Conservation (phyloP, 306 rosid species). For the Phaseolus lunatus region DNA sequence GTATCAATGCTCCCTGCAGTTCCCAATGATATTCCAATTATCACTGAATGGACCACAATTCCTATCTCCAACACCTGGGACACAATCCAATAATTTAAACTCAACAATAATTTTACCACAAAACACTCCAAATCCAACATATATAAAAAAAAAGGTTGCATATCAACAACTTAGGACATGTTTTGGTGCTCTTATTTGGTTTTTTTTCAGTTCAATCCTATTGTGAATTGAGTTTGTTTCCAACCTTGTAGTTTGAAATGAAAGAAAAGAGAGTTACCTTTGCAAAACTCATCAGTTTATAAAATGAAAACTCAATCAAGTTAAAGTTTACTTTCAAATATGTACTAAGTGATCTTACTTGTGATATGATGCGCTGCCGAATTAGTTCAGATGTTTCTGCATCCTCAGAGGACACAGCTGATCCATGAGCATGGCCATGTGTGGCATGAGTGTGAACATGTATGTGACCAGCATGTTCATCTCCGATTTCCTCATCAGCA, state of each 20-base stretch:
- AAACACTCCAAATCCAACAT: not conserved
- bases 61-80: conserved; percentile 79
- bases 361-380: conserved; percentile 79
- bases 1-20: conserved; percentile 58
- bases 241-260: not conserved
- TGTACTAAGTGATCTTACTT: conserved; percentile 51
- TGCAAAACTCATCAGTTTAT: not conserved
- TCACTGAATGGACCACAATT: conserved; percentile 86
- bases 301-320: not conserved
- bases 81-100: not conserved
- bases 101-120: not conserved
- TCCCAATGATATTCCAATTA: conserved; percentile 79
- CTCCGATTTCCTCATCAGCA: conserved; percentile 57
- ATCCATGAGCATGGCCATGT: conserved; percentile 94
- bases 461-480: conserved; percentile 71
- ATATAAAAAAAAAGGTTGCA: not conserved
- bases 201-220: not conserved
- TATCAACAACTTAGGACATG: not conserved
- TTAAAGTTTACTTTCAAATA: not conserved
- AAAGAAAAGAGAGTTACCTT: not conserved
- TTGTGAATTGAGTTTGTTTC: not conserved
- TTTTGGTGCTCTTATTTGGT: not conserved
- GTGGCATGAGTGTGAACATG: conserved; percentile 96
- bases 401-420: conserved; percentile 50
- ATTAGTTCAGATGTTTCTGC: conserved; percentile 48